A percentile compares a stretch with the other conserved stretches of the same genome.
These are phyloP conservation scores for Trametes coccinea DNA, from an alignment of 768 basidiomycete genomes.

Conservation along the genomic window DNA sequence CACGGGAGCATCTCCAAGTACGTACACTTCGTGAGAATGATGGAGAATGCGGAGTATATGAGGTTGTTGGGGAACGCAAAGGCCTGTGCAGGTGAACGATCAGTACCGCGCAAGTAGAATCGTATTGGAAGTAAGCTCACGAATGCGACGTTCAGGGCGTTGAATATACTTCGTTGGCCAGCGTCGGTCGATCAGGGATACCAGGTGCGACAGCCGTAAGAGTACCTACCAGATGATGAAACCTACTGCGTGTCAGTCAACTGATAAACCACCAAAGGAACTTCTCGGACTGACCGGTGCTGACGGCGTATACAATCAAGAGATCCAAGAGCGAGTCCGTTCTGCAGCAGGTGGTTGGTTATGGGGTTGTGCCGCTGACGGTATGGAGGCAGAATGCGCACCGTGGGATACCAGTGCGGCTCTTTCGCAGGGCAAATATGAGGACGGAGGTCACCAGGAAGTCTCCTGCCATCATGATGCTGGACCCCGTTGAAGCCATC, in stretches of 20 bases:
- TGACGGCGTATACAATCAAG: constrained; percentile 5
- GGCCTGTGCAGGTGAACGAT: not conserved
- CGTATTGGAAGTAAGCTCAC: not conserved
- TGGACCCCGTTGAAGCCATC: not conserved
- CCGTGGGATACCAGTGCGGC: constrained; percentile 1
- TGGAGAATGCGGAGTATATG: constrained; percentile 7
- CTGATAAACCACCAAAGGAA: no score
- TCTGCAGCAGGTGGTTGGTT: not conserved
- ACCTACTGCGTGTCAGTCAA: not conserved
- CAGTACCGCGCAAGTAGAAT: not conserved
- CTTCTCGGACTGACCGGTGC: not conserved
- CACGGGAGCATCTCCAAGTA: not conserved
- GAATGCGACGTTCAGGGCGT: constrained; percentile 7
- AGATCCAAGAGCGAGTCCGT: constrained; percentile 9
- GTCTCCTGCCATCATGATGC: constrained; percentile 5
- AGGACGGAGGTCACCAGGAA: constrained; percentile 7
- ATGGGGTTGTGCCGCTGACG: no score
- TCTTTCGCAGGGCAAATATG: constrained; percentile 3
- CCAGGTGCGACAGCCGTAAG: no score
- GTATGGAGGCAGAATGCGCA: not conserved
- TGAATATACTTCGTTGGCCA: not conserved
- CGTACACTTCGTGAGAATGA: constrained; percentile 10
- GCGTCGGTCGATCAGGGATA: not conserved
- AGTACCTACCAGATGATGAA: constrained; percentile 1
- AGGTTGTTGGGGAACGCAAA: constrained; percentile 1